Evolutionary conservation across 192 early-diverging fungal genomes (phyloP).

Genomic region (Allomyces macrogynus): DNA sequence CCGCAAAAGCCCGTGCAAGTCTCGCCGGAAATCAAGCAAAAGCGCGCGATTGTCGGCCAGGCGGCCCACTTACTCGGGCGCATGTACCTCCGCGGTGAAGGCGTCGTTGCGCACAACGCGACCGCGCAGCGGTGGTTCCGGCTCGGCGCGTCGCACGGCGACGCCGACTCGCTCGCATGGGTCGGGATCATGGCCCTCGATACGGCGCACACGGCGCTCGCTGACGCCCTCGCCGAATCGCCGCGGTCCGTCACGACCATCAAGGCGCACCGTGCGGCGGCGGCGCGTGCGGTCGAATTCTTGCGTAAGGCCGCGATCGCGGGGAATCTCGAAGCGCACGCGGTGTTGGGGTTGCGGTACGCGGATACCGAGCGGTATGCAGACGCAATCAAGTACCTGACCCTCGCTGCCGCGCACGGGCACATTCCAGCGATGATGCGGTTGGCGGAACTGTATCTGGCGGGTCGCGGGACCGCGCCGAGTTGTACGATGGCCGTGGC

Average conservation of each 20-base stretch:
- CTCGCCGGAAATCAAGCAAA: too few relatives aligned
- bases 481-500: constrained; percentile 47
- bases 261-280: too few relatives aligned
- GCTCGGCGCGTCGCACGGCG: constrained; percentile 23
- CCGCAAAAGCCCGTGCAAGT: too few relatives aligned
- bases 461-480: constrained; percentile 22
- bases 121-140: constrained; percentile 62
- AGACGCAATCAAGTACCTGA: constrained; percentile 29
- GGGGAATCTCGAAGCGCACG: too few relatives aligned
- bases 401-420: constrained; percentile 33
- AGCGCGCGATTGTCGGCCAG: constrained; percentile 22
- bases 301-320: too few relatives aligned
- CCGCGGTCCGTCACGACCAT: too few relatives aligned
- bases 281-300: too few relatives aligned
- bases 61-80: constrained; percentile 61
- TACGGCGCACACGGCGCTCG: too few relatives aligned
- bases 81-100: constrained; percentile 88
- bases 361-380: not conserved
- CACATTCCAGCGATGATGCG: constrained; percentile 64
- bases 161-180: not conserved
- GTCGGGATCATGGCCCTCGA: not conserved
- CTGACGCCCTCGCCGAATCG: too few relatives aligned
- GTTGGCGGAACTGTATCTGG: constrained; percentile 46
- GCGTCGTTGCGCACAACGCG: constrained; percentile 29
- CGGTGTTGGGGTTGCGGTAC: too few relatives aligned